Evolutionary conservation across 2,329 filamentous ascomycete genomes (phyloP), one percentile per base, ranked within the genome.

Genomic region (Fusarium concolor): DNA sequence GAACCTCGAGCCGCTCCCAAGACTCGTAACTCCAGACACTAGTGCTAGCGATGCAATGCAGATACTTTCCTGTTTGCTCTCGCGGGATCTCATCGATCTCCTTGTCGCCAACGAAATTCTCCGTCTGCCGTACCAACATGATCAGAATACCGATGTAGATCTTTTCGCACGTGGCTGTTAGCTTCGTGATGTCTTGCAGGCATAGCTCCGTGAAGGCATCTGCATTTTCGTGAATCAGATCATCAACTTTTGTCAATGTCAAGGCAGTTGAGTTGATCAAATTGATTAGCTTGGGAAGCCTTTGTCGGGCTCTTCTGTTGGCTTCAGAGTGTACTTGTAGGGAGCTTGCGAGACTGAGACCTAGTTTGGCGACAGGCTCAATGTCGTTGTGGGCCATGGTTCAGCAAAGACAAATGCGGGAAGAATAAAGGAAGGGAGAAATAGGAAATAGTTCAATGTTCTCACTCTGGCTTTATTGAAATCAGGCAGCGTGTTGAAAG

Each of bases 1-100:
- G 46, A 33, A 24, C 45, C 2, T 26, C 11, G 11, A 62, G 35
- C 41, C 41, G 50, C 11, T 24, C 4, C 24, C 45, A 42, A 2
- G 18, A 2, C 5, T 38, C 12, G 2, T 9, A 2, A 1, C 2
- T 2, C 6, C 18, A 18, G 9, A 31, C 6, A 8, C 1, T 2
- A 4, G 28, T 50, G 3, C 6, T 10, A 8, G 29, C 5, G 9
- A 62, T 3, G 20, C 6, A 20, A 4, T 24, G 15, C 2, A 57
- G 24, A 6, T 42, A 9, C 2, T 10, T 11, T 14, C 58, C 28
- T 0, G 28, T 1, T 2, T 37, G 17, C 4, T 38, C 35, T 2
- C 5, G 2, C 0, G 18, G 20, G 14, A 58, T 15, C 1, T n/a
- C 28, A 4, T 33, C 29, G 2, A 29, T 12, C 1, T 14, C 5